Evolutionary conservation across 768 basidiomycete genomes (phyloP).

Genomic region (Saitozyma sp.): DNA sequence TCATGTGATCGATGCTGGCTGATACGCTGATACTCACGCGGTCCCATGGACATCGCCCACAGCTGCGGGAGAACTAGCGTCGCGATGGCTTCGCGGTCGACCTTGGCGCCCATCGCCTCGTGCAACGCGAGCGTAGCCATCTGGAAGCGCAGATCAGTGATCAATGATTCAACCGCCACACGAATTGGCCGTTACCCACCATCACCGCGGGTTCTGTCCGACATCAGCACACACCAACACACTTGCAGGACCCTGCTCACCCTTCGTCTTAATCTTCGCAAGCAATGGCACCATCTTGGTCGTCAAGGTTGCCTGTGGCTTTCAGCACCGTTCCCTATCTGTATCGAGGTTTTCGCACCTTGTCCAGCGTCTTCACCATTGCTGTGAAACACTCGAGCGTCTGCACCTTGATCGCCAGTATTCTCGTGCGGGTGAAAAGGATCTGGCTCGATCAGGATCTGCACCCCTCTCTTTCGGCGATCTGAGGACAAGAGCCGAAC

Average conservation of each 20-base stretch:
- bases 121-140: constrained; percentile 87
- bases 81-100: constrained; percentile 89
- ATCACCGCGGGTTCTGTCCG: constrained; percentile 80
- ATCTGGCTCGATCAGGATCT: constrained; percentile 58
- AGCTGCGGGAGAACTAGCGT: constrained; percentile 84
- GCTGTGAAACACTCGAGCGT: constrained; percentile 51
- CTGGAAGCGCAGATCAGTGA: constrained; percentile 52
- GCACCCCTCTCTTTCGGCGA: not conserved
- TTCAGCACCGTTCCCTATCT: constrained; percentile 4
- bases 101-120: constrained; percentile 93
- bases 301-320: constrained; percentile 64
- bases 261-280: constrained; percentile 89
- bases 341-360: constrained; percentile 18
- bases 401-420: constrained; percentile 81
- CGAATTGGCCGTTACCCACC: constrained; percentile 55
- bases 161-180: not conserved
- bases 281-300: constrained; percentile 93
- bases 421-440: constrained; percentile 87
- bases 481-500: not conserved
- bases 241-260: constrained; percentile 18
- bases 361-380: constrained; percentile 52
- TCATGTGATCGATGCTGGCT: not conserved
- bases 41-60: constrained; percentile 98
- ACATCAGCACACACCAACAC: constrained; percentile 4
- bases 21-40: constrained; percentile 60